phyloP scores from a whole-genome alignment of 371 early-diverging fungal genomes.

The Syncephalastrum sp. region DNA sequence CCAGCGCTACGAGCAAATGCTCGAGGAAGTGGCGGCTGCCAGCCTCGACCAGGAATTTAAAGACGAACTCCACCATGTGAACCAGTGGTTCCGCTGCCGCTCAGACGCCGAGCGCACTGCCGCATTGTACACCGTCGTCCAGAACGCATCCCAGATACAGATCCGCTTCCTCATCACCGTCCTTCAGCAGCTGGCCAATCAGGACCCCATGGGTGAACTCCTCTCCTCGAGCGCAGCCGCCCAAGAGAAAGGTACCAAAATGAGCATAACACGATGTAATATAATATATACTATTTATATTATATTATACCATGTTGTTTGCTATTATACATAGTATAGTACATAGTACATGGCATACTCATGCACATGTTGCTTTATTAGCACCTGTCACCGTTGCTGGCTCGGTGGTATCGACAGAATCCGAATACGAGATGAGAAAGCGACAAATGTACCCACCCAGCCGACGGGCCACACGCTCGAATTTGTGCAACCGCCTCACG shows the following conservation, averaged over 20 bases:
- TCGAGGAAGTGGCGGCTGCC: constrained; percentile 94
- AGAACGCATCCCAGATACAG: constrained; percentile 90
- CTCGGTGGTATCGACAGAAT: constrained; percentile 39
- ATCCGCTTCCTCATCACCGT: constrained; percentile 92
- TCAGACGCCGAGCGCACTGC: constrained; percentile 92
- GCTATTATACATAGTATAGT: too few relatives aligned
- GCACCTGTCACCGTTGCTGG: constrained; percentile 20
- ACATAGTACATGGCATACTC: too few relatives aligned
- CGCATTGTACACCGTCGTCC: constrained; percentile 87
- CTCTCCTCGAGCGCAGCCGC: constrained; percentile 50
- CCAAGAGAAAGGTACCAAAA: constrained; percentile 54
- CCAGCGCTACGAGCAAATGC: constrained; percentile 86
- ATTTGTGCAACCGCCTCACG: constrained; percentile 23
- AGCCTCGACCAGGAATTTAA: constrained; percentile 91
- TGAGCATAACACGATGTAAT: background rate
- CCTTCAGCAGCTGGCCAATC: constrained; percentile 84
- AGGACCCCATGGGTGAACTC: constrained; percentile 62
- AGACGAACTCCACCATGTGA: constrained; percentile 91
- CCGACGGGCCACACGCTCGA: constrained; percentile 22
- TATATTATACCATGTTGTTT: too few relatives aligned
- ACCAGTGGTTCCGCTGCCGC: constrained; percentile 92
- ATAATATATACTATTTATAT: background rate
- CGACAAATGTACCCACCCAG: constrained; percentile 33
- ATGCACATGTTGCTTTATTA: too few relatives aligned
- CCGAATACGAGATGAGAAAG: constrained; percentile 36